Evolutionary conservation across 2,329 filamentous ascomycete species (phyloP).

Genomic region (Phialophora expanda): DNA sequence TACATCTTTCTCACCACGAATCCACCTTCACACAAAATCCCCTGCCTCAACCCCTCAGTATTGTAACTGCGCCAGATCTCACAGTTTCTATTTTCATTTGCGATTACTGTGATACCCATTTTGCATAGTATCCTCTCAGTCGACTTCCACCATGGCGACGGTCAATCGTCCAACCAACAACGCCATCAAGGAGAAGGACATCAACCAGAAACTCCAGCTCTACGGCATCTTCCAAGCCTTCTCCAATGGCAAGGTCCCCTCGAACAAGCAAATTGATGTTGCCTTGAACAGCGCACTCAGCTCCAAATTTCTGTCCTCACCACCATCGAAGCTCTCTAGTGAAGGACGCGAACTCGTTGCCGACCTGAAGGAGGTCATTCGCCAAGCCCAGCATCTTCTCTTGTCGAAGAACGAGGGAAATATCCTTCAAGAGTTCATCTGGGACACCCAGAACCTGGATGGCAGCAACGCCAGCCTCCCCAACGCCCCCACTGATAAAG

Average conservation of each 20-base stretch:
- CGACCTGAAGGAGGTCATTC: constrained; percentile 79
- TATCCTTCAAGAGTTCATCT: constrained; percentile 94
- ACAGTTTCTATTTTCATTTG: constrained; percentile 9
- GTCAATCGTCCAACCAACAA: constrained; percentile 77
- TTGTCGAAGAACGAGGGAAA: constrained; percentile 96
- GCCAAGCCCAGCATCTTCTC: constrained; percentile 81
- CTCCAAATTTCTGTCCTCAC: constrained; percentile 71
- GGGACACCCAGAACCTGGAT: constrained; percentile 78
- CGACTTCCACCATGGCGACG: constrained; percentile 34
- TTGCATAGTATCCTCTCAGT: constrained; percentile 2
- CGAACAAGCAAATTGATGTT: constrained; percentile 94
- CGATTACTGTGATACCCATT: constrained; percentile 31
- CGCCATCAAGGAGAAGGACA: constrained; percentile 76
- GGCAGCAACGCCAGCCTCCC: constrained; percentile 66
- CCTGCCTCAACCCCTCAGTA: background rate
- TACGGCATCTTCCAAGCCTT: constrained; percentile 76
- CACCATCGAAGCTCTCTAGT: constrained; percentile 75
- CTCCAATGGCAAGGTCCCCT: constrained; percentile 85
- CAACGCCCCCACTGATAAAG: constrained; percentile 72
- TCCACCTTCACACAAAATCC: constrained; percentile 10
- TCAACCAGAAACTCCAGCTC: constrained; percentile 92
- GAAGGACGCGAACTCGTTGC: constrained; percentile 80
- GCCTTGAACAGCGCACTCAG: constrained; percentile 86
- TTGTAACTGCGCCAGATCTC: background rate
- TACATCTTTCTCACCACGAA: constrained; percentile 6